Base-by-base conservation (phyloP, 2,329 filamentous ascomycete species). In the Pyrenochaeta sp. region DNA sequence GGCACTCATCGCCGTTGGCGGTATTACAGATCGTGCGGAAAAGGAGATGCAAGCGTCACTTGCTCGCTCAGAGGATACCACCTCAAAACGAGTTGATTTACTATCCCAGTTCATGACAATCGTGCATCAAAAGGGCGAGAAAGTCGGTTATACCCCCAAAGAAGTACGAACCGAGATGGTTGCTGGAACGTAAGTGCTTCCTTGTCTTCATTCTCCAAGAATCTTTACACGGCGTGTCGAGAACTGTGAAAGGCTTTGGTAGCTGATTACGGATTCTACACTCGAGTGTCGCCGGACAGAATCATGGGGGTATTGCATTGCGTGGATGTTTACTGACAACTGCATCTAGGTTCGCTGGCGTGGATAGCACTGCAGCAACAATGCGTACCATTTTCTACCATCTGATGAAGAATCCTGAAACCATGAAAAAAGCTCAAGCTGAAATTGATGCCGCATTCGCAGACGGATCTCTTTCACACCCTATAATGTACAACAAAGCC, bases 401-500 rank as follows among this genome's bases (percentile, higher is more conserved):
- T 44, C 53, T 72, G 3, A 61, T 75, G 26, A 69, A 65, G 35
- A 53, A 70, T 38, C 67, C 67, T 1, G 29, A 41, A 6, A 44
- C 43, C 11, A 35, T 61, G 1, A 13, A 11, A 10, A 53, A 53
- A 34, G 39, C 41, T 1, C 55, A 40, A 3, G 28, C 38, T 7
- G 61, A 62, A 26, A 30, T 66, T 9, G 58, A 66, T 42, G 31
- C 35, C 8, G 53, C 52, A 6, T 56, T 48, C 15, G 24, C 23
- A 3, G 23, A 47, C n/a, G 41, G 53, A 17, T 13, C 32, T 30
- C 35, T 61, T 14, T 45, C 31, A 4, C 44, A 45, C 3, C 53
- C 46, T 10, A 26, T 59, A 5, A 45, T 42, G 17, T 51, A 60
- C 18, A 29, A 22, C 6, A 51, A 90, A 65, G 79, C 77, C 34